These are phyloP conservation scores for Populus euphratica DNA, from an alignment of 345 rosid genomes.

Conservation along the genomic window DNA sequence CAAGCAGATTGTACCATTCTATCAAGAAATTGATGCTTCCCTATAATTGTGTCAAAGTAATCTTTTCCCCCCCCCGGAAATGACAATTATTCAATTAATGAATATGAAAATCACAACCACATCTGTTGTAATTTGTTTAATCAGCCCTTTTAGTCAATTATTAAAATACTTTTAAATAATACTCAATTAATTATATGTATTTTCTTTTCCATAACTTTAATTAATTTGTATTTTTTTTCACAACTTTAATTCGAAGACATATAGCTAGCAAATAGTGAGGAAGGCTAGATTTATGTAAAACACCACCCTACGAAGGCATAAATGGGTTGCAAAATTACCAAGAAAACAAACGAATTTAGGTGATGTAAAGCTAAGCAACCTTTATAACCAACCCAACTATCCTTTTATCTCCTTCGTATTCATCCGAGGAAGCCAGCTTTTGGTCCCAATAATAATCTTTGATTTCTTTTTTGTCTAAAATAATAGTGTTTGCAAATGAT, in stretches of 20 bases:
- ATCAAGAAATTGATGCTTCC: neutral
- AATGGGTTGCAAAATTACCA: neutral
- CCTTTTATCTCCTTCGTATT: conserved; percentile 16
- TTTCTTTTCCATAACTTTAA: no score
- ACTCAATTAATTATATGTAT: no score
- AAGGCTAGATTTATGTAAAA: no score
- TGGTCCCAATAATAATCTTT: neutral
- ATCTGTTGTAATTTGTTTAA: no score
- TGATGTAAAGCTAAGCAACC: neutral
- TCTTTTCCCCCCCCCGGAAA: neutral
- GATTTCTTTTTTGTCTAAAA: neutral
- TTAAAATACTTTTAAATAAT: no score
- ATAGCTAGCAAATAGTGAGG: no score
- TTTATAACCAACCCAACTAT: neutral
- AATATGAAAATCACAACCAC: neutral
- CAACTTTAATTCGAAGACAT: no score
- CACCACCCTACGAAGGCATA: no score
- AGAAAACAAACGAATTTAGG: conserved; percentile 9
- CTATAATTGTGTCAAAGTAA: neutral
- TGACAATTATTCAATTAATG: neutral
- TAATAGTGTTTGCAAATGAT: no score
- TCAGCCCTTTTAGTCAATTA: neutral
- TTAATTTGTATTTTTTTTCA: no score
- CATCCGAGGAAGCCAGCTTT: neutral
- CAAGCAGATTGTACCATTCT: neutral